Evolutionary conservation across 129 eudicot genomes (phyloP), one percentile per base, ranked within the genome.

Genomic region (Cynara cardunculus): DNA sequence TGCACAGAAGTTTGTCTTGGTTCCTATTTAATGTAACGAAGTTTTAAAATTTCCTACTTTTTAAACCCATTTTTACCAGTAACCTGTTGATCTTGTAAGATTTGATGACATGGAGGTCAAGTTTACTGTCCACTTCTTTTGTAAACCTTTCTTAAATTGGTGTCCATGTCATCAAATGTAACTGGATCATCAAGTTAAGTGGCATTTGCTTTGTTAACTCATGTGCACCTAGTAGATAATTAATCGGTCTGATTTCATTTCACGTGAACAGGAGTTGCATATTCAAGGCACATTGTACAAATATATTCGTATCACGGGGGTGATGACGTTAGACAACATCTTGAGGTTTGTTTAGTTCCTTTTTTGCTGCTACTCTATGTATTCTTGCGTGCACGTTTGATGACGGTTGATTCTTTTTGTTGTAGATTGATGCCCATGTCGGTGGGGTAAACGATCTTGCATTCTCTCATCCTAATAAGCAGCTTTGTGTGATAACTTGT

Each of bases 401-500:
- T 61, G 82, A 84, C 80, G 3, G 26, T 21, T 65, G 74, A 9
- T 46, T 30, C 2, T 35, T 80, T 73, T 37, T 6, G 25, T 81
- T 81, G 30, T 44, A 94, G 98, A 86, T 94, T 83, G 98, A 94
- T 87, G 97, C 97, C 69, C 97, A 94, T 87, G 83, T 84, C 72
- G 98, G 98, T 66, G 97, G 98, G 83, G 98, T 94, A 37, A 94
- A 94, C 69, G 98, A 94, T 89, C 87, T 94, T 77, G 98, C 97
- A 21, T 94, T 94, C 82, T 90, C 98, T 79, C 90, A 89, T 72
- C 98, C 97, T 16, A 94, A 94, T 82, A 94, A 94, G 88, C 97
- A 94, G 80, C 96, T 90, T 77, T 94, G 94, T 68, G 97, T 92
- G 80, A 92, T 94, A 41, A 94, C 98, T 13, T 94, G 98, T 75